Evolutionary conservation across 371 early-diverging fungal species (phyloP).

Genomic region (Dentiscutata heterogama): DNA sequence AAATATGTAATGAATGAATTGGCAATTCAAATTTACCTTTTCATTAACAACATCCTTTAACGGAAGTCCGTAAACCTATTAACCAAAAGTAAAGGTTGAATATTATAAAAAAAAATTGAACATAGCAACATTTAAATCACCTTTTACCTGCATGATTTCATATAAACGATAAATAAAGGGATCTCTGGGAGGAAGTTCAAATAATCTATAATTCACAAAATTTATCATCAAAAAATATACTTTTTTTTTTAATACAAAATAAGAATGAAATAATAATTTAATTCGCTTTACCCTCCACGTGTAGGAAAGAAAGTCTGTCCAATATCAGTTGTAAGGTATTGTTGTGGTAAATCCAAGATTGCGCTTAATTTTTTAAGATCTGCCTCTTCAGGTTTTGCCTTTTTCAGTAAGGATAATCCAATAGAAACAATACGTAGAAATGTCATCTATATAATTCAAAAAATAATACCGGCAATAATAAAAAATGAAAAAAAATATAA

Average conservation of each 20-base stretch:
- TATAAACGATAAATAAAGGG: slow-evolving; percentile 66
- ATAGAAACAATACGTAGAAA: no score
- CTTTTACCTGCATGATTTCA: slow-evolving; percentile 61
- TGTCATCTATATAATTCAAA: background rate
- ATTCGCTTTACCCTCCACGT: slow-evolving; percentile 59
- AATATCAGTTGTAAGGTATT: slow-evolving; percentile 65
- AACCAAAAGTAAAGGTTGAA: background rate
- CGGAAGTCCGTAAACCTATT: slow-evolving; percentile 60
- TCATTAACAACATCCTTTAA: slow-evolving; percentile 65
- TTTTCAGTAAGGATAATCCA: slow-evolving; percentile 1
- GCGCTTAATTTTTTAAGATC: slow-evolving; percentile 62
- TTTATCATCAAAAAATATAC: background rate
- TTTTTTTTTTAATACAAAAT: background rate
- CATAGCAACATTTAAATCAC: no score
- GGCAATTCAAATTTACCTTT: slow-evolving; percentile 53
- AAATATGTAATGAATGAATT: slow-evolving; percentile 24
- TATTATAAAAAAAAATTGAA: background rate
- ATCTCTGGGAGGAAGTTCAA: slow-evolving; percentile 61
- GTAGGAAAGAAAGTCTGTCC: slow-evolving; percentile 61
- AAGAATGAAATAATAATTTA: background rate
- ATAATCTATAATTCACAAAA: slow-evolving; percentile 49
- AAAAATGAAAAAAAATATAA: background rate
- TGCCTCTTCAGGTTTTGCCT: slow-evolving; percentile 63
- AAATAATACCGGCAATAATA: background rate
- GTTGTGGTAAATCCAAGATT: slow-evolving; percentile 64